A percentile compares a stretch with the other conserved stretches of the same genome.
phyloP scores from a whole-genome alignment of 192 early-diverging fungal genomes.

The Backusella sp. region DNA sequence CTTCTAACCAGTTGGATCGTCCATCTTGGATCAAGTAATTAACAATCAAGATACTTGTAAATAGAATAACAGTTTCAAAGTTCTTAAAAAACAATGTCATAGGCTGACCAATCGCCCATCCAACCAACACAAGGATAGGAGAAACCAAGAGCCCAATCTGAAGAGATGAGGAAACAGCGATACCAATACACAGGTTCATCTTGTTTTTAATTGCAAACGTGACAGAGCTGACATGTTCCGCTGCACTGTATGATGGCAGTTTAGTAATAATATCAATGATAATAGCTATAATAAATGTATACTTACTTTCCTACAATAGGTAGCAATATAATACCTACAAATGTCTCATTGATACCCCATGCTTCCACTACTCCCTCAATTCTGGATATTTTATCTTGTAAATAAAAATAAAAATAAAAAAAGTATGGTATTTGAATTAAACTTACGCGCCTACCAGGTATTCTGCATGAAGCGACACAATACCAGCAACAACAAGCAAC shows the following conservation, averaged over 20 bases:
- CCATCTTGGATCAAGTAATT: conserved; percentile 84
- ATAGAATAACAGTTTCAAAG: conserved; percentile 82
- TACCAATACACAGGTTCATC: conserved; percentile 77
- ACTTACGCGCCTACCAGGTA: conserved; percentile 71
- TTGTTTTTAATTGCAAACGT: conserved; percentile 86
- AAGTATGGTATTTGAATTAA: not conserved
- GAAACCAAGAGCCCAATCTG: conserved; percentile 87
- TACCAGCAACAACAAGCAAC: conserved; percentile 59
- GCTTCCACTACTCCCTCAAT: conserved; percentile 67
- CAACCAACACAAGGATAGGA: conserved; percentile 67
- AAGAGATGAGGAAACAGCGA: conserved; percentile 41
- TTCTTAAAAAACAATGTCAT: conserved; percentile 83
- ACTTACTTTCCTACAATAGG: conserved; percentile 89
- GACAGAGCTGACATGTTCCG: conserved; percentile 83
- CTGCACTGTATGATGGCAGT: conserved; percentile 23
- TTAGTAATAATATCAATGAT: conserved; percentile 4
- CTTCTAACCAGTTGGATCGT: conserved; percentile 90
- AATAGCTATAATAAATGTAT: not conserved
- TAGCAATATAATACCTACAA: conserved; percentile 90
- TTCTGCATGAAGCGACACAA: conserved; percentile 80
- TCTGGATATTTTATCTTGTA: conserved; percentile 6
- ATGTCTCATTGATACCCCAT: conserved; percentile 73
- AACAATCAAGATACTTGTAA: conserved; percentile 74
- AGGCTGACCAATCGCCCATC: conserved; percentile 83
- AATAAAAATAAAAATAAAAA: no score